Conservation (phyloP, 352 stramenopile genomes). For the Salisapilia sapeloensis region DNA sequence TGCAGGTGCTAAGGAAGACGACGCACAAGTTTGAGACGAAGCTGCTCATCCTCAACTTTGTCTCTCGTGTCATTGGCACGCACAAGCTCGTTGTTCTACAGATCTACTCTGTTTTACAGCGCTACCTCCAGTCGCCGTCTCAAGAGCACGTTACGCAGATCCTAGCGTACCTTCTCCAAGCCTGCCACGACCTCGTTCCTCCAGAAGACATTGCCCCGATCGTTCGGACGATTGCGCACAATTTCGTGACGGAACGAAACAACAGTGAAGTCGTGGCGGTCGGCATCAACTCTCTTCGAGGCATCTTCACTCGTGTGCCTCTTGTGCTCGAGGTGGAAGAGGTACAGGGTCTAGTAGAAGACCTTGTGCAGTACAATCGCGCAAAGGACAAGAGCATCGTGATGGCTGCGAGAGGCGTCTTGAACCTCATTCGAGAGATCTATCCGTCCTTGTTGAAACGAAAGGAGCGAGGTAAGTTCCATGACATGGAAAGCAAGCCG, state of each 20-base stretch:
- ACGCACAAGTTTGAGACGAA: conserved; percentile 88
- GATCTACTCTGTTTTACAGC: conserved; percentile 94
- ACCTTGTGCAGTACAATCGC: conserved; percentile 94
- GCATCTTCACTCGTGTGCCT: conserved; percentile 90
- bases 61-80: conserved; percentile 91
- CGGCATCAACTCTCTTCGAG: conserved; percentile 93
- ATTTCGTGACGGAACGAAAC: conserved; percentile 96
- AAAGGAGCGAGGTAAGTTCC: conserved; percentile 92
- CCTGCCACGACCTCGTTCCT: conserved; percentile 94
- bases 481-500: conserved; percentile 66
- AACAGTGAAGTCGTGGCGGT: conserved; percentile 94
- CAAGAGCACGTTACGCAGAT: conserved; percentile 88
- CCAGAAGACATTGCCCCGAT: conserved; percentile 93
- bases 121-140: conserved; percentile 79
- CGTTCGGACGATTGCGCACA: conserved; percentile 95
- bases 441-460: conserved; percentile 91
- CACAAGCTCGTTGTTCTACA: conserved; percentile 94
- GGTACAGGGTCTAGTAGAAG: conserved; percentile 79
- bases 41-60: conserved; percentile 98
- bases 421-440: conserved; percentile 95
- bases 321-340: conserved; percentile 88
- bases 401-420: conserved; percentile 90
- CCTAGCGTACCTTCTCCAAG: conserved; percentile 95
- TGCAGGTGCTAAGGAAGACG: conserved; percentile 83
- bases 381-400: conserved; percentile 92